Conservation (phyloP, 768 basidiomycete genomes). For the Pulveroboletus sp. region DNA sequence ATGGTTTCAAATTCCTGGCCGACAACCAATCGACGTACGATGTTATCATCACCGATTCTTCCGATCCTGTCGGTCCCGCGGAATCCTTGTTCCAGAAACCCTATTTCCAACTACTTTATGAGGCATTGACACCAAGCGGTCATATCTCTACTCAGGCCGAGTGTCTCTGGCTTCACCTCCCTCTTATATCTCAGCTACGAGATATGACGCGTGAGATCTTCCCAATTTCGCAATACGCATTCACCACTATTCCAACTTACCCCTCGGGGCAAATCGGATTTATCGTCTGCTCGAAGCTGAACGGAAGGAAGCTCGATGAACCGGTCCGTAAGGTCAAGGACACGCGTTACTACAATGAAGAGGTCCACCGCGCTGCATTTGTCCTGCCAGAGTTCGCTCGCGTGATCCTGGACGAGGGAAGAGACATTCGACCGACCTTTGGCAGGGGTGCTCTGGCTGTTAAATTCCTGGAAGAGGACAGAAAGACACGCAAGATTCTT, state of each 20-base stretch:
- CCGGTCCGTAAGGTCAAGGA: conserved; percentile 68
- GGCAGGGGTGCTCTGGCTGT: conserved; percentile 55
- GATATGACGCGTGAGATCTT: conserved; percentile 70
- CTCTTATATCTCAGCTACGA: conserved; percentile 75
- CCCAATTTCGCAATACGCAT: conserved; percentile 83
- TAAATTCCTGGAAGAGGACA: conserved; percentile 42
- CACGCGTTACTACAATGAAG: conserved; percentile 82
- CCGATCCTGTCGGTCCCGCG: conserved; percentile 96
- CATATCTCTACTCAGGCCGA: conserved; percentile 96
- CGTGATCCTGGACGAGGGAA: conserved; percentile 66
- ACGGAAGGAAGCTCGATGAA: conserved; percentile 61
- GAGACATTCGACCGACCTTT: conserved; percentile 69
- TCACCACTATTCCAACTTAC: conserved; percentile 95
- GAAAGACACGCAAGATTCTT: conserved; percentile 61
- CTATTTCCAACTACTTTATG: conserved; percentile 92
- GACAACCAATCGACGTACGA: conserved; percentile 88
- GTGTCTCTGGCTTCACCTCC: conserved; percentile 91
- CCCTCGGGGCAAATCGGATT: conserved; percentile 98
- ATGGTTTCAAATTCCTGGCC: conserved; percentile 95
- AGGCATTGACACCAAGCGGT: conserved; percentile 85
- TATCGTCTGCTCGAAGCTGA: conserved; percentile 80
- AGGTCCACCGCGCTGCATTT: conserved; percentile 80
- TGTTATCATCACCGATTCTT: conserved; percentile 98
- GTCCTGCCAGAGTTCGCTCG: conserved; percentile 90
- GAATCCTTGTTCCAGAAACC: conserved; percentile 92